Evolutionary conservation across 2,329 filamentous ascomycete genomes (phyloP).

Genomic region (Penicillium sp.): DNA sequence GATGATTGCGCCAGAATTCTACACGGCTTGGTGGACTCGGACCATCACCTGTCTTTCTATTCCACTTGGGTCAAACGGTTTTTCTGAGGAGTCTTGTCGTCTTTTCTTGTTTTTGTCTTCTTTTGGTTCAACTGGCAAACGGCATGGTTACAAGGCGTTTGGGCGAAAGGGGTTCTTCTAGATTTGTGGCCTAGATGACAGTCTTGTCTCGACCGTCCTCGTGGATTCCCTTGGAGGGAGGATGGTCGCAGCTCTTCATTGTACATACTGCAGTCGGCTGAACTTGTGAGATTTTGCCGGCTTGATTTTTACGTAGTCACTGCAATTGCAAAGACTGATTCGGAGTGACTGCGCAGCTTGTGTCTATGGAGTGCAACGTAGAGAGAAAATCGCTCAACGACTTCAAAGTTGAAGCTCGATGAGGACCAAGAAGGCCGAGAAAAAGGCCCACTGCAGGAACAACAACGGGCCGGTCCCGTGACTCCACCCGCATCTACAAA

Average conservation of each 20-base stretch:
- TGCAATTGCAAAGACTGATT: background rate
- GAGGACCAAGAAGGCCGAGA: background rate
- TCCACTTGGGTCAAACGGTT: no score
- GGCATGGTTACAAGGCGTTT: background rate
- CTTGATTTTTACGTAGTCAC: background rate
- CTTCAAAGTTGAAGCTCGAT: background rate
- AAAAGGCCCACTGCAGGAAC: constrained; percentile 15
- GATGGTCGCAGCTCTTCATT: background rate
- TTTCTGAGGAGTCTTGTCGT: no score
- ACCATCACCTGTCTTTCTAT: background rate
- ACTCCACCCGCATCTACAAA: constrained; percentile 32
- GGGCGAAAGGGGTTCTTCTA: background rate
- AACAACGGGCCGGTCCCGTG: constrained; percentile 33
- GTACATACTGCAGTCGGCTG: background rate
- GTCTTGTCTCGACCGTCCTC: background rate
- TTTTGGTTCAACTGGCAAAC: background rate
- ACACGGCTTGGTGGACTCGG: background rate
- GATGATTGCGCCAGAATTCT: constrained; percentile 12
- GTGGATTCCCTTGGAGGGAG: background rate
- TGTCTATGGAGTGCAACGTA: background rate
- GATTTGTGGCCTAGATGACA: background rate
- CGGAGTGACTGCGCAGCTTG: background rate
- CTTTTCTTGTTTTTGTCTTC: background rate
- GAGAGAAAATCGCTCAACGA: background rate
- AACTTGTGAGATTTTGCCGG: background rate